Conservation (phyloP, 352 stramenopile species). For the Blastocystis sp. region DNA sequence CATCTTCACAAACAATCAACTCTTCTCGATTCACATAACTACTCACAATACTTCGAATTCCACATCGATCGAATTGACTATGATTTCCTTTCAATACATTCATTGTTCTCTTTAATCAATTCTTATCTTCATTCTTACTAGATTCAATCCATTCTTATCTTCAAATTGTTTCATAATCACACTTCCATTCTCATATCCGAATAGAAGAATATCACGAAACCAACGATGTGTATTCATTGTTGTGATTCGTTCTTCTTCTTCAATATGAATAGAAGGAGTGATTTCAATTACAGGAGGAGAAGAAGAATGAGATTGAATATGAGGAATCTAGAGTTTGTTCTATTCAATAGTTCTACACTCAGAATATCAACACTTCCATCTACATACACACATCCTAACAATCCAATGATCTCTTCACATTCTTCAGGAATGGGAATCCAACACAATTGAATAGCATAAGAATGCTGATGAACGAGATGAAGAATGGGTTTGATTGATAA, state of each 20-base stretch:
- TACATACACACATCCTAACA: conserved; percentile 2
- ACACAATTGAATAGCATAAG: background rate
- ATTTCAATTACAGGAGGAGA: background rate
- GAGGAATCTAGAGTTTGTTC: background rate
- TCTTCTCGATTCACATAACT: background rate
- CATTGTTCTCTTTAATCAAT: background rate
- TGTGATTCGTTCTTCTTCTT: background rate
- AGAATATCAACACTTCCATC: background rate
- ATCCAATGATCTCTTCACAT: background rate
- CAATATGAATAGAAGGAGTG: background rate
- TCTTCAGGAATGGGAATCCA: background rate
- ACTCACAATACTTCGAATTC: background rate
- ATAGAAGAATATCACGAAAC: conserved; percentile 7
- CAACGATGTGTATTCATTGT: background rate
- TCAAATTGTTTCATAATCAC: background rate
- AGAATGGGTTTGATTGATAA: background rate
- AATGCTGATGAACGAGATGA: conserved; percentile 9
- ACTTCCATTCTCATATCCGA: conserved; percentile 32
- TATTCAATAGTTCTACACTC: background rate
- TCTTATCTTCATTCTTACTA: background rate
- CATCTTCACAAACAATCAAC: background rate
- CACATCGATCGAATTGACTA: background rate
- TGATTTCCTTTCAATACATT: conserved; percentile 2
- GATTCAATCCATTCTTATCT: background rate
- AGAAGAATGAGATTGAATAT: background rate